A percentile compares a stretch with the other conserved stretches of the same genome.
These are phyloP conservation scores for Didymosphaeria variabile DNA, from an alignment of 2,329 filamentous ascomycete species.

Conservation along the genomic window DNA sequence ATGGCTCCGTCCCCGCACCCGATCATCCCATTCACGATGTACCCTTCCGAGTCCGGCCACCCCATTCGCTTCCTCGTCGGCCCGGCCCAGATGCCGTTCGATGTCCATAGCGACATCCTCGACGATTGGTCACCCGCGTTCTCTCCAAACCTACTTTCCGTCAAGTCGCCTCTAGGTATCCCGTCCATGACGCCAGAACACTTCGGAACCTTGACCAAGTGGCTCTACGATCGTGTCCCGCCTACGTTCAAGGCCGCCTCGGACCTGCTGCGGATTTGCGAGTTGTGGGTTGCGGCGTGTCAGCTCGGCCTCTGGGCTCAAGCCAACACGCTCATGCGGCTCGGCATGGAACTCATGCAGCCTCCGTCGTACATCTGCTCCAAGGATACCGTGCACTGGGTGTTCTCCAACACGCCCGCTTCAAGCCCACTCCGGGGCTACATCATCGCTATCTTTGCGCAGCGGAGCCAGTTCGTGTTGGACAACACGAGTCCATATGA, in stretches of 20 bases:
- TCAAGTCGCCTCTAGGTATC: conserved; percentile 1
- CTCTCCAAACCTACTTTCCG: neutral
- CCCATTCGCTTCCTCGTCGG: conserved; percentile 17
- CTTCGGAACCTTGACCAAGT: conserved; percentile 8
- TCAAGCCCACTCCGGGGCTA: conserved; percentile 6
- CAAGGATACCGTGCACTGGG: conserved; percentile 13
- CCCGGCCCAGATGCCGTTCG: neutral
- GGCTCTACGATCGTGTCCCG: conserved; percentile 13
- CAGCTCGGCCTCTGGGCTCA: conserved; percentile 18
- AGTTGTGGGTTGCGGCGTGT: conserved; percentile 6
- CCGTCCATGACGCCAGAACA: neutral
- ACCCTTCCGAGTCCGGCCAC: neutral
- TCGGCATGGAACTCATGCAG: conserved; percentile 24
- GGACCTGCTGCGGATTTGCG: neutral
- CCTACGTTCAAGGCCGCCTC: neutral
- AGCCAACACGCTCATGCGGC: conserved; percentile 17
- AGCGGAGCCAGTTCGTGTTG: conserved; percentile 9
- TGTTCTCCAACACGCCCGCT: conserved; percentile 18
- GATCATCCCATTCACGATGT: neutral
- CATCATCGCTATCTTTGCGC: conserved; percentile 14
- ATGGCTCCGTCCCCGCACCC: neutral
- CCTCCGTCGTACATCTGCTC: neutral
- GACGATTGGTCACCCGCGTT: conserved; percentile 12
- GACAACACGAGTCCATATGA: neutral
- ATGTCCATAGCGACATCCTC: conserved; percentile 18